Percentiles rank a stretch among this genome's conserved stretches.
Evolutionary conservation across 352 stramenopile species (phyloP).

Genomic region (Phytophthora vignae): DNA sequence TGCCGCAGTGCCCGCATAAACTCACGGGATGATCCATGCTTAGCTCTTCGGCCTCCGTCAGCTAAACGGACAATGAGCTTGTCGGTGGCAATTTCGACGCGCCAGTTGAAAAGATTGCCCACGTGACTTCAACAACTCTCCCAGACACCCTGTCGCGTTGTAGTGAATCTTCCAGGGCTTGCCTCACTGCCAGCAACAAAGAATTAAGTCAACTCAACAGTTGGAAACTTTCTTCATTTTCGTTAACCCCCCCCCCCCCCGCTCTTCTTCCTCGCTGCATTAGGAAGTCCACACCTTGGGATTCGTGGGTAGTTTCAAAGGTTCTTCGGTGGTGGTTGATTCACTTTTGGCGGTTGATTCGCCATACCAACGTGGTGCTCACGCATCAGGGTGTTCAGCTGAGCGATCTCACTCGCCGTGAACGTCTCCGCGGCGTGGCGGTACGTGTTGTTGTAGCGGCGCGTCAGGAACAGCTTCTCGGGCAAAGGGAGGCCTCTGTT

Average conservation of each 20-base stretch:
- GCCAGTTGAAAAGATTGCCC: background rate
- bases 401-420: constrained; percentile 22
- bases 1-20: constrained; percentile 30
- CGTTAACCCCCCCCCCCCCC: too few species aligned
- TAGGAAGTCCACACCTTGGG: too few species aligned
- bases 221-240: background rate
- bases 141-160: background rate
- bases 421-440: constrained; percentile 35
- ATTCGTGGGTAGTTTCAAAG: too few species aligned
- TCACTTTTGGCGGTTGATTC: background rate
- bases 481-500: constrained; percentile 32
- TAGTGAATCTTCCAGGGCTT: too few species aligned
- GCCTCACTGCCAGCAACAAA: too few species aligned
- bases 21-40: constrained; percentile 1
- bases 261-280: too few species aligned
- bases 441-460: constrained; percentile 46
- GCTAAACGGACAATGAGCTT: background rate
- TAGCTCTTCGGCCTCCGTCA: background rate
- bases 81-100: background rate
- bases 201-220: background rate
- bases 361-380: constrained; percentile 24
- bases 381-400: constrained; percentile 33
- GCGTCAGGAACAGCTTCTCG: constrained; percentile 49
- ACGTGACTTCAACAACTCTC: background rate
- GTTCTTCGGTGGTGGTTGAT: too few species aligned